These are phyloP conservation scores for Syzygium grande DNA, from an alignment of 345 rosid species.

Conservation along the genomic window DNA sequence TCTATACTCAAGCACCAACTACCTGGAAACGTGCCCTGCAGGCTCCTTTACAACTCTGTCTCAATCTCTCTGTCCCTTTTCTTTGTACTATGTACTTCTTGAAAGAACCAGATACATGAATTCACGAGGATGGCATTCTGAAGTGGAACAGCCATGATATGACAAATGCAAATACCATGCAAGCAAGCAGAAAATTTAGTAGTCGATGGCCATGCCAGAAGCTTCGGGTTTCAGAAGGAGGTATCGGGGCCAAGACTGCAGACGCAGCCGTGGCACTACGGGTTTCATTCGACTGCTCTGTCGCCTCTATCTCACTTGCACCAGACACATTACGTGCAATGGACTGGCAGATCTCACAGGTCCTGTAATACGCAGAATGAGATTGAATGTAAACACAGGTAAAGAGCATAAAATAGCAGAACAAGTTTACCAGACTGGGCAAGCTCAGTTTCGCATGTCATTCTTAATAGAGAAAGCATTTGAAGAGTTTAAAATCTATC, in stretches of 20 bases:
- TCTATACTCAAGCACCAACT: not conserved
- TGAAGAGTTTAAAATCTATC: not conserved
- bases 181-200: constrained; percentile 65
- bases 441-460: not conserved
- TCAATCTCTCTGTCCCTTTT: not conserved
- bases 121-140: constrained; percentile 40
- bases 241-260: constrained; percentile 9
- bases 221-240: constrained; percentile 45
- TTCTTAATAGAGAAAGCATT: not conserved
- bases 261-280: constrained; percentile 12
- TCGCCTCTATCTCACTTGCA: constrained; percentile 25
- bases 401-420: not conserved
- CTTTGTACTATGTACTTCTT: not conserved
- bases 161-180: constrained; percentile 70
- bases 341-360: constrained; percentile 86
- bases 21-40: not conserved
- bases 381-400: not conserved
- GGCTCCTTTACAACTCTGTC: not conserved
- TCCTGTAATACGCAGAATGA: constrained; percentile 25
- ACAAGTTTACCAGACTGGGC: not conserved
- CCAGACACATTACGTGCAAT: constrained; percentile 63
- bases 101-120: not conserved
- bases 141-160: constrained; percentile 83
- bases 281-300: constrained; percentile 29
- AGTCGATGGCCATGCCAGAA: constrained; percentile 84